A percentile compares a stretch with the other conserved stretches of the same genome.
Evolutionary conservation across 148 eudicot genomes (phyloP).

Genomic region (Limonium bicolor): DNA sequence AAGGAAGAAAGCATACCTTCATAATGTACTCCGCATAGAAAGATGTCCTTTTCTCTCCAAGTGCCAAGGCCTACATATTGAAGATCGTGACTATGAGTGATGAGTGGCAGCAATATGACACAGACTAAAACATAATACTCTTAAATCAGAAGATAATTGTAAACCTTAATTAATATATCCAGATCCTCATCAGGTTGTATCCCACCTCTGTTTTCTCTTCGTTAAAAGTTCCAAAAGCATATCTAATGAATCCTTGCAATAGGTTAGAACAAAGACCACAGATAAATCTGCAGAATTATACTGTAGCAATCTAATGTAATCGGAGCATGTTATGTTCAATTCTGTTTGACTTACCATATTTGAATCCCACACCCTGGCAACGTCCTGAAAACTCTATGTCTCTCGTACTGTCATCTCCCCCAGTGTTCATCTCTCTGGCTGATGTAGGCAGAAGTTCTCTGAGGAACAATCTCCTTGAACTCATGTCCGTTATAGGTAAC

Average conservation of each 20-base stretch:
- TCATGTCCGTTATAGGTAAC: conserved; percentile 67
- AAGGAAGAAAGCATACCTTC: conserved; percentile 87
- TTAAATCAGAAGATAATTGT: conserved; percentile 3
- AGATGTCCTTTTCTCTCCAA: conserved; percentile 64
- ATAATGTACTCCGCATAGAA: conserved; percentile 69
- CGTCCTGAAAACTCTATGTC: conserved; percentile 64
- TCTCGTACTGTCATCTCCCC: conserved; percentile 94
- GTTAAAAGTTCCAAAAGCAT: conserved; percentile 82
- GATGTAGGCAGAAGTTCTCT: conserved; percentile 76
- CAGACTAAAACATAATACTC: conserved; percentile 1
- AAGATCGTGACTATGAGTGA: background rate
- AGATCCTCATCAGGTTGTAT: conserved; percentile 80
- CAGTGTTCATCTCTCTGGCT: conserved; percentile 84
- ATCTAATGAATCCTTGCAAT: conserved; percentile 20
- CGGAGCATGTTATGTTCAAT: background rate
- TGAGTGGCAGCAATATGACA: background rate
- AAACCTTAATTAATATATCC: conserved; percentile 76
- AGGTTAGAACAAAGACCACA: background rate
- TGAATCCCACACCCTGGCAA: conserved; percentile 79
- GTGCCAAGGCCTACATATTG: conserved; percentile 43
- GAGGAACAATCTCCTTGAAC: conserved; percentile 69
- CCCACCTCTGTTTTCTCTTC: conserved; percentile 54
- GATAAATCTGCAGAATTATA: too few species aligned
- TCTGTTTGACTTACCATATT: conserved; percentile 44
- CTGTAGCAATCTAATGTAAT: too few species aligned